Evolutionary conservation across 2,329 filamentous ascomycete genomes (phyloP), one percentile per base, ranked within the genome.

Genomic region (Gnomoniopsis smithogilvyi): DNA sequence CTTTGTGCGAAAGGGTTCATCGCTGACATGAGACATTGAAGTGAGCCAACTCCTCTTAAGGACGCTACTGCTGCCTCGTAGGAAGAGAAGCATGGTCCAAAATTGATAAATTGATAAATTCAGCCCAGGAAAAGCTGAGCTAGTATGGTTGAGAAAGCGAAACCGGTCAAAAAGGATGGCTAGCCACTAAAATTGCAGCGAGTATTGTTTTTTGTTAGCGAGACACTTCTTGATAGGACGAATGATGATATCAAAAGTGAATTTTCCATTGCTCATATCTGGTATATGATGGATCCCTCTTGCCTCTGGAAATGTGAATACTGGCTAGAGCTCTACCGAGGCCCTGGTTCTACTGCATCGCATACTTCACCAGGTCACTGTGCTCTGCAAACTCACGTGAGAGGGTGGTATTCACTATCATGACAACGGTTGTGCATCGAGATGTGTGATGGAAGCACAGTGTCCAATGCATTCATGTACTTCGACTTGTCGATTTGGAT

Each of bases 41-140:
- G 60, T 38, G 85, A 89, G 73, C 87, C 88, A 26, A 83, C 76
- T 48, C 78, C 86, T 53, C 49, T 51, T 6, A 51, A 51, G 49
- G 21, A 41, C 8, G 36, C 36, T 41, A 41, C 36, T n/a, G 36
- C 36, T 2, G 36, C 36, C 36, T 41, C 36, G 6, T 41, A 30
- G 46, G n/a, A 24, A 24, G 12, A 48, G 46, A 41, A 41, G 12
- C 15, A 14, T 41, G 36, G 17, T 36, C 15, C 10, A 36, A 36
- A 36, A 14, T 10, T 36, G 36, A 12, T 30, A 8, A 30, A 30
- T 30, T 30, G 26, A 30, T 30, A 8, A 4, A 30, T 30, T 4
- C 26, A 30, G 26, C 26, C 26, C 26, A 8, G 8, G 8, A 8
- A 30, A 30, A 8, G 26, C 26, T 30, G 26, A 30, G 8, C 8